Conservation (phyloP, 2,329 filamentous ascomycete genomes). For the Ophiostoma sp. region DNA sequence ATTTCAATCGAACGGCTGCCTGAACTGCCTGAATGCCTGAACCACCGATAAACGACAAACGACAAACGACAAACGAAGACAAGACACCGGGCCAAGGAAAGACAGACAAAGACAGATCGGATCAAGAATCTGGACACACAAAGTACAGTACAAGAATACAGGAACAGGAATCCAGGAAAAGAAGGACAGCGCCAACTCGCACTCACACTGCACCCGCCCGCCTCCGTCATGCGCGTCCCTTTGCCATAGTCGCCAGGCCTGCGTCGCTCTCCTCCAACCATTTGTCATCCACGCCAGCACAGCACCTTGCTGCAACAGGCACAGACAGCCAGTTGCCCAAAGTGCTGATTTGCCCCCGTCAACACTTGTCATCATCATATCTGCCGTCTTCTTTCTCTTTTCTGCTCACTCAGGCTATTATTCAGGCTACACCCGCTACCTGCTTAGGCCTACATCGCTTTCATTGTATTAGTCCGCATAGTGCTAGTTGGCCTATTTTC, state of each 20-base stretch:
- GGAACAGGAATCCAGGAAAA: background rate
- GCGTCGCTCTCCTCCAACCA: slow-evolving; percentile 10
- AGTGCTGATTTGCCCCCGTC: background rate
- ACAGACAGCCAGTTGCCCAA: background rate
- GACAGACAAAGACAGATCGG: background rate
- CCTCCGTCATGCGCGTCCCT: slow-evolving; percentile 9
- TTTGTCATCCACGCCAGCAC: background rate
- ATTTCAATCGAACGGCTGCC: background rate
- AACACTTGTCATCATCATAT: background rate
- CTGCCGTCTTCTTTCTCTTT: background rate
- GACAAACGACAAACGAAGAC: background rate
- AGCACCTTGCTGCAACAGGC: background rate
- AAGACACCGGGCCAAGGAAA: background rate
- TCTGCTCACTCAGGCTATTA: background rate
- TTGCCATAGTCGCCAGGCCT: background rate
- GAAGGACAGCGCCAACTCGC: slow-evolving; percentile 5
- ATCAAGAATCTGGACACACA: background rate
- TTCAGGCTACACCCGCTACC: background rate
- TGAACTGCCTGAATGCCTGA: background rate
- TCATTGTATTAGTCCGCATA: background rate
- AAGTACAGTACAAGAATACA: background rate
- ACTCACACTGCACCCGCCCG: background rate
- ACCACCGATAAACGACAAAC: background rate
- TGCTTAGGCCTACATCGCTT: background rate
- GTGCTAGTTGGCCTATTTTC: background rate